Evolutionary conservation across 2,329 filamentous ascomycete genomes (phyloP).

Genomic region (Xylariaceae sp.): DNA sequence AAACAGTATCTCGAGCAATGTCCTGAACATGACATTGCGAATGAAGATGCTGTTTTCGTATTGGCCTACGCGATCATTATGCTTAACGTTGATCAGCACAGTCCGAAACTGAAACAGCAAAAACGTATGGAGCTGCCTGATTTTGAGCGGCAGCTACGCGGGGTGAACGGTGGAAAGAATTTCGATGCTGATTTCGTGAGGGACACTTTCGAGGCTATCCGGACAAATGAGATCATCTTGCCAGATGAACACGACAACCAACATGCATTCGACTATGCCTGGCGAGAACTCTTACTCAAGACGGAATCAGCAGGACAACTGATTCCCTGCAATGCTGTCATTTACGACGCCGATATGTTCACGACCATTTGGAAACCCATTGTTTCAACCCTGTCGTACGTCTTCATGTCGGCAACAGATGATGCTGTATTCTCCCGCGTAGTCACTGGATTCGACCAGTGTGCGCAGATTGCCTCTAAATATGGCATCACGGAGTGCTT

Average conservation of each 20-base stretch:
- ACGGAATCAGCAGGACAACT: constrained; percentile 71
- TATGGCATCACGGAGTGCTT: constrained; percentile 81
- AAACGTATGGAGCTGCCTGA: constrained; percentile 81
- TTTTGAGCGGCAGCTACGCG: constrained; percentile 85
- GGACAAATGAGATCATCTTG: constrained; percentile 88
- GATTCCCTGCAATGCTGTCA: constrained; percentile 80
- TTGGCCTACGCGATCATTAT: constrained; percentile 96
- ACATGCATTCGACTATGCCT: constrained; percentile 94
- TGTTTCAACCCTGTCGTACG: constrained; percentile 90
- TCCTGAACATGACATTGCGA: constrained; percentile 58
- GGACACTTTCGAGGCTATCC: constrained; percentile 87
- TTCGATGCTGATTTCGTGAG: constrained; percentile 81
- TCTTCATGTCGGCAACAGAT: constrained; percentile 98
- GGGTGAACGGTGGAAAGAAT: constrained; percentile 80
- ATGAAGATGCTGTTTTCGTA: constrained; percentile 85
- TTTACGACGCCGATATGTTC: constrained; percentile 98
- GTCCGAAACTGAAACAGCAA: constrained; percentile 74
- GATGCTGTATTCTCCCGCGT: constrained; percentile 92
- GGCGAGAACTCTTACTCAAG: constrained; percentile 90
- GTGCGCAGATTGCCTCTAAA: constrained; percentile 83
- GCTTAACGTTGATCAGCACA: constrained; percentile 95
- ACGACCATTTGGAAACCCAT: constrained; percentile 93
- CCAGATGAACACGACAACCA: constrained; percentile 97
- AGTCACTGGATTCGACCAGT: constrained; percentile 93
- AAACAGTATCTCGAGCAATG: constrained; percentile 59